Conservation (phyloP, 305 asterid genomes). For the Withania somnifera region DNA sequence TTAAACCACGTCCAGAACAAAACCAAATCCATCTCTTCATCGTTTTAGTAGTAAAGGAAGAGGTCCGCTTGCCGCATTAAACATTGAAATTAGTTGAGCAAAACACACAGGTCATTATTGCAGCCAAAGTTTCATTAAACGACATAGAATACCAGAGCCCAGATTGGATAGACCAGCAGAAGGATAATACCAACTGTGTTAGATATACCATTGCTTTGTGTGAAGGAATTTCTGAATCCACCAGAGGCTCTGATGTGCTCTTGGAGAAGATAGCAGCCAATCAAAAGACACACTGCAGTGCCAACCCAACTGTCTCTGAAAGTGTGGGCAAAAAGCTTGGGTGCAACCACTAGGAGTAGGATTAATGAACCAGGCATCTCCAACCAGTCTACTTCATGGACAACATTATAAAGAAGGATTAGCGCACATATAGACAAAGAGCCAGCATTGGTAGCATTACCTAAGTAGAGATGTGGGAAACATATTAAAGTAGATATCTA, state of each 20-base stretch:
- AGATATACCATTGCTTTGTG: constrained; percentile 69
- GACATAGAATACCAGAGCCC: constrained; percentile 48
- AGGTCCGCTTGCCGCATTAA: background rate
- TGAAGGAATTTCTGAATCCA: constrained; percentile 82
- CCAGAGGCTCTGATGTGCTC: constrained; percentile 85
- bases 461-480: background rate
- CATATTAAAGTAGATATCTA: background rate
- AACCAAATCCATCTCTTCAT: background rate
- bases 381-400: constrained; percentile 41
- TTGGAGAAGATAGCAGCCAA: constrained; percentile 80
- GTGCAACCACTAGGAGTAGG: constrained; percentile 77
- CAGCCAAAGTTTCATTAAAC: background rate
- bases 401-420: background rate
- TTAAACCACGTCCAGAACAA: background rate
- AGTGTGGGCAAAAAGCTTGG: constrained; percentile 48
- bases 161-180: constrained; percentile 62
- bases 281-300: constrained; percentile 41
- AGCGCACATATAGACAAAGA: background rate
- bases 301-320: constrained; percentile 59
- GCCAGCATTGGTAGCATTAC: background rate
- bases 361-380: constrained; percentile 92
- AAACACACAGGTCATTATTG: background rate
- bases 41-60: background rate
- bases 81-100: background rate
- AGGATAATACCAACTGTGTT: constrained; percentile 76